A percentile compares a stretch with the other conserved stretches of the same genome.
Evolutionary conservation across 2,329 filamentous ascomycete genomes (phyloP).

Genomic region (Pestalotiopsis sp.): DNA sequence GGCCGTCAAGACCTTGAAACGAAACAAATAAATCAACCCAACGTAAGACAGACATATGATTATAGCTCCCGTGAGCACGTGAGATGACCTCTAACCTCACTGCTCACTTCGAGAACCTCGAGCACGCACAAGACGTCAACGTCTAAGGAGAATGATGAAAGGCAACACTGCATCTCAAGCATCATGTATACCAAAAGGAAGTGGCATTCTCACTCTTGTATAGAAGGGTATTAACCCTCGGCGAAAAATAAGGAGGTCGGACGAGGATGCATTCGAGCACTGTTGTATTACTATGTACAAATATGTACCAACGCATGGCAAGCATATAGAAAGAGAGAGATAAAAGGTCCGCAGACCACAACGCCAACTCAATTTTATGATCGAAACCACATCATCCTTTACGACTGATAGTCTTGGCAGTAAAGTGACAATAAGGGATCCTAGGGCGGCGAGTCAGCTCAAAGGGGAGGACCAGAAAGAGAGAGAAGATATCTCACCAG

Average conservation of each 20-base stretch:
- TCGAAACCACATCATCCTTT: neutral
- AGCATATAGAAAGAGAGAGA: constrained; percentile 20
- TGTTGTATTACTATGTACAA: constrained; percentile 23
- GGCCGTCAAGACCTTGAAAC: constrained; percentile 87
- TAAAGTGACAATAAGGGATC: constrained; percentile 32
- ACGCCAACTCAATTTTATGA: constrained; percentile 19
- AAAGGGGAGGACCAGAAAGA: neutral
- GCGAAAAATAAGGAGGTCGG: neutral
- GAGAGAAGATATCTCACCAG: constrained; percentile 22
- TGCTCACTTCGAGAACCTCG: neutral
- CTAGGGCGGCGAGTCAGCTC: constrained; percentile 16
- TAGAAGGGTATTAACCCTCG: neutral
- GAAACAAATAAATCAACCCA: constrained; percentile 68
- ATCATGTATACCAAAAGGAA: neutral
- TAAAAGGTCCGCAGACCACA: constrained; percentile 9
- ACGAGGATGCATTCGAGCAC: constrained; percentile 17
- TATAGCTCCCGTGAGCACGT: neutral
- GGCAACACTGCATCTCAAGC: neutral
- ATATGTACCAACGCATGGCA: constrained; percentile 8
- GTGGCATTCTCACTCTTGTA: neutral
- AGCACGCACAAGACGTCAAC: neutral
- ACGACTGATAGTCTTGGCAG: constrained; percentile 21
- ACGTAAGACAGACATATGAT: neutral
- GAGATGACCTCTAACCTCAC: neutral
- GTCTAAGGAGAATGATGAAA: neutral